These are phyloP conservation scores for Cercospora sesami DNA, from an alignment of 2,329 filamentous ascomycete species.

Conservation along the genomic window DNA sequence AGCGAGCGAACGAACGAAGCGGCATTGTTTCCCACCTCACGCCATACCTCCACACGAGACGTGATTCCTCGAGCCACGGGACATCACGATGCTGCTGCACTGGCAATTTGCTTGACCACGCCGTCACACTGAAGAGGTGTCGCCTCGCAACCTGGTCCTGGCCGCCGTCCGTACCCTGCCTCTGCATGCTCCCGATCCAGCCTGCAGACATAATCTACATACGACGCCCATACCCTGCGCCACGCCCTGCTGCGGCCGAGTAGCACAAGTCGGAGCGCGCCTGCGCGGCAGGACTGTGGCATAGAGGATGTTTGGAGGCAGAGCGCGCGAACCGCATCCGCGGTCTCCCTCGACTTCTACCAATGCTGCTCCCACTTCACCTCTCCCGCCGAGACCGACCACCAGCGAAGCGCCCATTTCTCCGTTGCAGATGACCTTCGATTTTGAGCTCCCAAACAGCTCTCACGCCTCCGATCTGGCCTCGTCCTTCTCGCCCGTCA, in stretches of 20 bases:
- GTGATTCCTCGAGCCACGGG: background rate
- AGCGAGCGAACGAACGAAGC: background rate
- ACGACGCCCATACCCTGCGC: background rate
- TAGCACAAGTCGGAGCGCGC: background rate
- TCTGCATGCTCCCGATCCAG: background rate
- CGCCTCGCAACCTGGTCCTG: background rate
- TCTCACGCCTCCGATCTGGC: conserved; percentile 10
- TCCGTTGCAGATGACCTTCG: conserved; percentile 36
- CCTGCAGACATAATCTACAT: background rate
- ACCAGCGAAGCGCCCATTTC: conserved; percentile 16
- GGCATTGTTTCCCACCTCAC: background rate
- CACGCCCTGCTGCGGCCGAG: background rate
- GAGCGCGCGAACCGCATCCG: conserved; percentile 10
- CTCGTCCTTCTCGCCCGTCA: conserved; percentile 20
- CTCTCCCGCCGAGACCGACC: conserved; percentile 3
- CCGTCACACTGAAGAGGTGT: background rate
- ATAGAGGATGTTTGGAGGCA: conserved; percentile 12
- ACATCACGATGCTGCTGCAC: background rate
- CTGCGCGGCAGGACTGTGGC: background rate
- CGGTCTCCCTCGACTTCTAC: conserved; percentile 9
- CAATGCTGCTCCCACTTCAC: background rate
- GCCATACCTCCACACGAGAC: background rate
- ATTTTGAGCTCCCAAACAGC: conserved; percentile 31
- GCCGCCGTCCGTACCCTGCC: background rate
- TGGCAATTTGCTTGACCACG: background rate